Conservation (phyloP, 805 yeast genomes). For the Starmerella ratchasimensis region DNA sequence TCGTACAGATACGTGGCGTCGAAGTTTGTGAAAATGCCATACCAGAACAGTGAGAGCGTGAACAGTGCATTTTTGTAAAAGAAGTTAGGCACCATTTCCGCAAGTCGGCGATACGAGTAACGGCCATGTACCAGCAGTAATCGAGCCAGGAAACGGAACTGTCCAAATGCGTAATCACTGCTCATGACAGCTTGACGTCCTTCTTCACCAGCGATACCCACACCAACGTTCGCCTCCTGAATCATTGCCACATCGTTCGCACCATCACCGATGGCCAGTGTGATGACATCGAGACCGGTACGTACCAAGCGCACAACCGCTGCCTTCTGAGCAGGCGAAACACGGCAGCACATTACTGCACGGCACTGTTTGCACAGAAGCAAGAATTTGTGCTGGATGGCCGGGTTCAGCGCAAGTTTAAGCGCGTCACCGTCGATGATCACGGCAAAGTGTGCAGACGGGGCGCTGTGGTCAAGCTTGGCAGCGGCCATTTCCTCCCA, state of each 20-base stretch:
- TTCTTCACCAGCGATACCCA: conserved; percentile 80
- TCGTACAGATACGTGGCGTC: conserved; percentile 70
- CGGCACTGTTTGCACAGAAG: conserved; percentile 64
- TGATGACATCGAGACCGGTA: conserved; percentile 52
- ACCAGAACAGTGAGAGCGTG: conserved; percentile 68
- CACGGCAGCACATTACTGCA: conserved; percentile 69
- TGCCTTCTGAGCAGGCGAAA: conserved; percentile 78
- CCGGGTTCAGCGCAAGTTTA: conserved; percentile 35
- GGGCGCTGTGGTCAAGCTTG: conserved; percentile 48
- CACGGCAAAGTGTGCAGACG: conserved; percentile 45
- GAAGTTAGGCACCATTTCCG: conserved; percentile 71
- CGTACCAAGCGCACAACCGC: conserved; percentile 59
- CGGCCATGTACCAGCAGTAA: conserved; percentile 65
- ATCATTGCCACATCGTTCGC: conserved; percentile 85
- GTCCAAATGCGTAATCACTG: conserved; percentile 72
- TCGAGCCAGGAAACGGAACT: conserved; percentile 54
- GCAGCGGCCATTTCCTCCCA: conserved; percentile 40
- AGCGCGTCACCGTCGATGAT: conserved; percentile 66
- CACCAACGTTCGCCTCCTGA: conserved; percentile 73
- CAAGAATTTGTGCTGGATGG: conserved; percentile 42
- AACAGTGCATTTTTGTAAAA: conserved; percentile 67
- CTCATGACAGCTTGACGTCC: conserved; percentile 83
- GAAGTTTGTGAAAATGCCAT: conserved; percentile 51
- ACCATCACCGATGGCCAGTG: conserved; percentile 75
- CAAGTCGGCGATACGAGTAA: conserved; percentile 63